These are phyloP conservation scores for Boehmeria nivea DNA, from an alignment of 306 rosid genomes.

Conservation along the genomic window DNA sequence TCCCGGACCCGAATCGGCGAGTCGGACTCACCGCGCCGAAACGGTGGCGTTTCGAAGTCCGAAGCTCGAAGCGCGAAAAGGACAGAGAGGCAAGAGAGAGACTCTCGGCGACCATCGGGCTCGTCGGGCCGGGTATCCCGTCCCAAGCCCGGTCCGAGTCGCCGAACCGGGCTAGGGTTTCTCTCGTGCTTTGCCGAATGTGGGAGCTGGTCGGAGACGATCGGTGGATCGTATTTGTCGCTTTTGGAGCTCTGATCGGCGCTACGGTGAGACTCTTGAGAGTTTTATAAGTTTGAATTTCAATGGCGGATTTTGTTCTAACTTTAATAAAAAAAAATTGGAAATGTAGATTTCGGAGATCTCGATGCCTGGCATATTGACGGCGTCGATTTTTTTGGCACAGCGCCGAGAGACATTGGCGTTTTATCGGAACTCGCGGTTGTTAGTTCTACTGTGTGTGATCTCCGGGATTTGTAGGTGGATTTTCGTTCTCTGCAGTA, in stretches of 20 bases:
- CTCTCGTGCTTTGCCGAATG: slow-evolving; percentile 45
- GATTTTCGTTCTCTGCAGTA: slow-evolving; percentile 6
- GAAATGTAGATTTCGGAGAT: slow-evolving; percentile 64
- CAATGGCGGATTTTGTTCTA: neutral
- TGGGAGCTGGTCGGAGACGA: slow-evolving; percentile 51
- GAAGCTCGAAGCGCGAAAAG: neutral
- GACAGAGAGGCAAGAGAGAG: neutral
- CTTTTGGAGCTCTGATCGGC: slow-evolving; percentile 31
- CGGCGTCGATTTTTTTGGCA: slow-evolving; percentile 71
- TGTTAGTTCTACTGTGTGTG: slow-evolving; percentile 47
- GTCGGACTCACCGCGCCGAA: neutral
- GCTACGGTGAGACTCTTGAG: slow-evolving; percentile 45
- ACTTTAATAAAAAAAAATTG: no score
- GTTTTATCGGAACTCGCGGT: slow-evolving; percentile 45
- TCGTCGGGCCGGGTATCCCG: neutral
- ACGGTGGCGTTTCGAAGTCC: slow-evolving; percentile 12
- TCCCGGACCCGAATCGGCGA: slow-evolving; percentile 18
- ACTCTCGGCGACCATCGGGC: neutral
- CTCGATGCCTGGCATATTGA: slow-evolving; percentile 57
- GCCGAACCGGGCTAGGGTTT: slow-evolving; percentile 28
- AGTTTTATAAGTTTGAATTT: neutral
- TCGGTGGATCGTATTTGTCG: slow-evolving; percentile 37
- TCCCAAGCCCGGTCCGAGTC: slow-evolving; percentile 21
- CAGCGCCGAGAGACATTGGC: slow-evolving; percentile 43
- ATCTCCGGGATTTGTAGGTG: slow-evolving; percentile 77